These are phyloP conservation scores for Colletotrichum euphorbiae DNA, from an alignment of 2,329 filamentous ascomycete species.

Conservation along the genomic window DNA sequence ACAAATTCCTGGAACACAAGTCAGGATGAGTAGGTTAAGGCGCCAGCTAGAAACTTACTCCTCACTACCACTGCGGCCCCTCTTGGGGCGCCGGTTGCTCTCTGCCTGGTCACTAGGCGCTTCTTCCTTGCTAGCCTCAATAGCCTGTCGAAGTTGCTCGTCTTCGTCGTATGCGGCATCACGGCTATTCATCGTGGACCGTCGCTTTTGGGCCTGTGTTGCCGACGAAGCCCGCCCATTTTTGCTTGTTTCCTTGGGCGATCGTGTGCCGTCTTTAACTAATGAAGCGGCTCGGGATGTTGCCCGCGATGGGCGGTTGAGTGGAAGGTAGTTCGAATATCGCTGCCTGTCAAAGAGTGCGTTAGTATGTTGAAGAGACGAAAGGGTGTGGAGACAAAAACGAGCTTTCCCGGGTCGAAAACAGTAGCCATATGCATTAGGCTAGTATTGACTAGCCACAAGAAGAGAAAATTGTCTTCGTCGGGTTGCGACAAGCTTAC, in stretches of 20 bases:
- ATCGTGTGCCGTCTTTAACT: slow-evolving; percentile 70
- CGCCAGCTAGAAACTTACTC: slow-evolving; percentile 72
- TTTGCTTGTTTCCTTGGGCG: slow-evolving; percentile 66
- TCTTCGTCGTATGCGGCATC: slow-evolving; percentile 97
- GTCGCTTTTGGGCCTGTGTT: slow-evolving; percentile 77
- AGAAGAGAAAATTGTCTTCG: too few species aligned
- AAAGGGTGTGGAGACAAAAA: neutral
- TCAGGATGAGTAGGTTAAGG: slow-evolving; percentile 18
- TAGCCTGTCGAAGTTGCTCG: slow-evolving; percentile 85
- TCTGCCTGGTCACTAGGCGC: slow-evolving; percentile 66
- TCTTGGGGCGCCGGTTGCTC: slow-evolving; percentile 76
- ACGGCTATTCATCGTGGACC: slow-evolving; percentile 97
- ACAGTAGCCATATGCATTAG: too few species aligned
- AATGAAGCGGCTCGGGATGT: slow-evolving; percentile 73
- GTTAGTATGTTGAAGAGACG: slow-evolving; percentile 22
- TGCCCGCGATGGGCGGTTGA: slow-evolving; percentile 66
- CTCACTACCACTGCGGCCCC: slow-evolving; percentile 90
- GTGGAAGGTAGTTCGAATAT: slow-evolving; percentile 74
- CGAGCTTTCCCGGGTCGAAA: too few species aligned
- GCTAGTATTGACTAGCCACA: neutral
- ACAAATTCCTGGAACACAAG: slow-evolving; percentile 68
- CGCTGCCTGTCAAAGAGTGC: slow-evolving; percentile 62
- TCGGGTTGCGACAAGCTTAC: slow-evolving; percentile 65
- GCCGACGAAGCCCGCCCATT: slow-evolving; percentile 64
- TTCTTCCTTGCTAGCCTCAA: slow-evolving; percentile 95